Base-by-base conservation (phyloP, 768 basidiomycete species). In the Lentinula raphanica region DNA sequence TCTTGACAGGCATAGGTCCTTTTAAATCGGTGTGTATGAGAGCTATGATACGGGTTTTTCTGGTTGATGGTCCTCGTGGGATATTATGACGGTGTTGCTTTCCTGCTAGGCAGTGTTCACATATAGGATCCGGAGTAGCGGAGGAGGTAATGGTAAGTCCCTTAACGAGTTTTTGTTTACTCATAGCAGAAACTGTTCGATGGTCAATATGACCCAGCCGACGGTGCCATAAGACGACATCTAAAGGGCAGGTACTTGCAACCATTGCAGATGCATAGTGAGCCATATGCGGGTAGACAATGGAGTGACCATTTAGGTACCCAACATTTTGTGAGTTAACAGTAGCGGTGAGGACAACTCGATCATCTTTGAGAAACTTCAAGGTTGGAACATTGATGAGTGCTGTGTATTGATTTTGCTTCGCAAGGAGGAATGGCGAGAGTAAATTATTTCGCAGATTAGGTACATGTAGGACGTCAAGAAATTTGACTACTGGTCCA, bases 391-490 rank as follows among this genome's bases (percentile, higher is more conserved):
- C n/a, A 17, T 31, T 3, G 7, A 50, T 12, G n/a, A 11, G 11
- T 27, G n/a, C n/a, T 3, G 29, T 12, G 23, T 50, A 50, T 13
- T 29, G n/a, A 6, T 50, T 29, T 15, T 12, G 28, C 4, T 13
- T 11, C 5, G 32, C 23, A 17, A 50, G 32, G 9, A 13, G 49
- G 15, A 13, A 50, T 11, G n/a, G 49, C 7, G 49, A 50, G 32
- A 50, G 32, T 31, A 50, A 29, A 50, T 50, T 50, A 29, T 19
- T 13, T 29, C 11, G 13, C 9, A 50, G 45, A 12, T 6, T 40
- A 25, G 65, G 61, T 27, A 66, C 62, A 65, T 64, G 62, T 13
- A 66, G 49, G 23, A 66, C 58, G 54, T 60, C 48, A 38, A 15
- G 32, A 49, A 69, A 62, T 17, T 54, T n/a, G 11, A 60, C 48